These are phyloP conservation scores for Penicillium ochrochloron DNA, from an alignment of 495 filamentous ascomycete species.

Conservation along the genomic window DNA sequence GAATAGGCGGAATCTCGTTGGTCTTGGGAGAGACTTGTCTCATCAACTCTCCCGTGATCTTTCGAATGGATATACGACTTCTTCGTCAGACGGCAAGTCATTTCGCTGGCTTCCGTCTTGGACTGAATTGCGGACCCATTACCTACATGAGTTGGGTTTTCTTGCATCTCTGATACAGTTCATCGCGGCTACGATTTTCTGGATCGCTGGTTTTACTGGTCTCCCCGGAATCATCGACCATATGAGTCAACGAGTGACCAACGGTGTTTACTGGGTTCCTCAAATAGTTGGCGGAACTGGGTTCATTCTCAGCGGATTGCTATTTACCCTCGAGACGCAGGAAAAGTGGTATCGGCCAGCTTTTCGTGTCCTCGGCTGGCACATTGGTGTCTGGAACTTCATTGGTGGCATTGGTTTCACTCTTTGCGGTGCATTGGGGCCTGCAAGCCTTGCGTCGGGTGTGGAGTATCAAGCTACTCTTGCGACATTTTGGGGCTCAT, in stretches of 20 bases:
- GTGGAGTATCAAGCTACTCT: constrained; percentile 60
- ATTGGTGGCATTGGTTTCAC: constrained; percentile 71
- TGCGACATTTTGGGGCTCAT: constrained; percentile 70
- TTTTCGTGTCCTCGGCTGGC: constrained; percentile 62
- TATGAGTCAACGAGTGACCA: constrained; percentile 49
- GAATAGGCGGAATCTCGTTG: constrained; percentile 50
- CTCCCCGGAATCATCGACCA: constrained; percentile 61
- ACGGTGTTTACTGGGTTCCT: constrained; percentile 69
- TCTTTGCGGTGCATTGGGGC: constrained; percentile 67
- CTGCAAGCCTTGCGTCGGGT: constrained; percentile 48
- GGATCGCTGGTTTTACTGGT: constrained; percentile 69
- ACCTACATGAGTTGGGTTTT: constrained; percentile 71
- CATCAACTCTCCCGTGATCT: constrained; percentile 6
- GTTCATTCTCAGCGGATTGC: constrained; percentile 60
- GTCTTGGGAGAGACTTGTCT: constrained; percentile 31
- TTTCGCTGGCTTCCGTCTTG: constrained; percentile 68
- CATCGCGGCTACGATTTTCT: constrained; percentile 64
- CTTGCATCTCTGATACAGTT: constrained; percentile 65
- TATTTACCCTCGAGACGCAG: constrained; percentile 77
- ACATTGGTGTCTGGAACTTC: constrained; percentile 62
- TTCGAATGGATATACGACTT: constrained; percentile 18
- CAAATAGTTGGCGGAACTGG: constrained; percentile 69
- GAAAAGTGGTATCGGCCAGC: constrained; percentile 67
- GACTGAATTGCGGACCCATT: constrained; percentile 63
- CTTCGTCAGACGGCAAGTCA: constrained; percentile 25